Evolutionary conservation across 1,139 yeast genomes (phyloP).

Genomic region (Candida labiduridarum): DNA sequence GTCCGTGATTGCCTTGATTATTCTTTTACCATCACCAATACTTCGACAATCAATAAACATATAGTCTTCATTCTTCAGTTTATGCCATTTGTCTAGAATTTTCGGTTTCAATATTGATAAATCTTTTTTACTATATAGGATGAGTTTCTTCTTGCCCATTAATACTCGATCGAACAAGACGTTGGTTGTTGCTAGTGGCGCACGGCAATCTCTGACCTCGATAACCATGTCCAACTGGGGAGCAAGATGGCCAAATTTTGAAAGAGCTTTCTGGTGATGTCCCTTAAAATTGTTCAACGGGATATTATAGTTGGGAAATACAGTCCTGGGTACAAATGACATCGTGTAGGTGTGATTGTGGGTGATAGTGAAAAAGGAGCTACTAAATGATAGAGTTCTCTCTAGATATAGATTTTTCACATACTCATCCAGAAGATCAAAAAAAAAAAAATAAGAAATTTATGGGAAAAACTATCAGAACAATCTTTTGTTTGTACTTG

Average conservation of each 20-base stretch:
- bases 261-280: conserved; percentile 83
- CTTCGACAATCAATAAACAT: conserved; percentile 64
- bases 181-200: conserved; percentile 85
- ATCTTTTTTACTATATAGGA: conserved; percentile 74
- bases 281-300: conserved; percentile 84
- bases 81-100: conserved; percentile 56
- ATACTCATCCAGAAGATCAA: neutral
- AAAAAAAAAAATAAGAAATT: neutral
- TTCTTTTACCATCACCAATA: conserved; percentile 48
- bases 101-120: conserved; percentile 34
- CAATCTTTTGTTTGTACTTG: too few species aligned
- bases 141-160: conserved; percentile 57
- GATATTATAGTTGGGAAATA: conserved; percentile 71
- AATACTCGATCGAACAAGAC: conserved; percentile 73
- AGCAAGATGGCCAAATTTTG: conserved; percentile 66
- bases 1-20: conserved; percentile 53
- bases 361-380: neutral
- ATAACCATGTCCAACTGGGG: conserved; percentile 81
- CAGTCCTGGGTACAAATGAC: conserved; percentile 41
- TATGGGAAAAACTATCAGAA: neutral
- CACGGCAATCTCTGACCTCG: conserved; percentile 86
- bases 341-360: neutral
- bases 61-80: conserved; percentile 50
- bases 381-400: neutral
- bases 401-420: neutral